Evolutionary conservation across 306 rosid genomes (phyloP).

Genomic region (Boehmeria nivea): DNA sequence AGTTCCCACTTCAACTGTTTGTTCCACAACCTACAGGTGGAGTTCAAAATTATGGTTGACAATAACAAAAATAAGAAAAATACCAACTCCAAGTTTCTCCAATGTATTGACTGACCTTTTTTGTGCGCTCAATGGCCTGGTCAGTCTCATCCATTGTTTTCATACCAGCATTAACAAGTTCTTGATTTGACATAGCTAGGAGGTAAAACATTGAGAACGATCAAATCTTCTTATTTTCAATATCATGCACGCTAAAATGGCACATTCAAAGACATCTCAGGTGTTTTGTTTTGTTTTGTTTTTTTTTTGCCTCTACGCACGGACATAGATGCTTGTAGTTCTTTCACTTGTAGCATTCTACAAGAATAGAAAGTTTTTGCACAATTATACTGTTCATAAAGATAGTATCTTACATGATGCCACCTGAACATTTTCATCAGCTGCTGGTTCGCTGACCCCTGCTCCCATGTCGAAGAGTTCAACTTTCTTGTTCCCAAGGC

Average conservation of each 20-base stretch:
- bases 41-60: conserved; percentile 27
- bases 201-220: conserved; percentile 8
- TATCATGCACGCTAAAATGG: not conserved
- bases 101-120: conserved; percentile 48
- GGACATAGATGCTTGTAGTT: no score
- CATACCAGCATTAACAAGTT: conserved; percentile 71
- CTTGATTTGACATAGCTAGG: conserved; percentile 97
- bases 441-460: conserved; percentile 74
- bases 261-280: not conserved
- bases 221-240: no score
- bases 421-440: conserved; percentile 70
- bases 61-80: conserved; percentile 16
- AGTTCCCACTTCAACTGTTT: conserved; percentile 94
- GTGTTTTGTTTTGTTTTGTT: no score
- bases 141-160: conserved; percentile 96
- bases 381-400: no score
- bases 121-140: conserved; percentile 81
- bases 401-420: conserved; percentile 68
- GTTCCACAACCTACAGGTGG: conserved; percentile 67
- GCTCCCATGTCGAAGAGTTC: conserved; percentile 96
- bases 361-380: no score
- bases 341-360: no score
- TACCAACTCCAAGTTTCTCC: conserved; percentile 11
- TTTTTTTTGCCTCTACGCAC: no score
- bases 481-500: conserved; percentile 82